Conservation (phyloP, 2,329 filamentous ascomycete species). For the Aaosphaeria arxii region DNA sequence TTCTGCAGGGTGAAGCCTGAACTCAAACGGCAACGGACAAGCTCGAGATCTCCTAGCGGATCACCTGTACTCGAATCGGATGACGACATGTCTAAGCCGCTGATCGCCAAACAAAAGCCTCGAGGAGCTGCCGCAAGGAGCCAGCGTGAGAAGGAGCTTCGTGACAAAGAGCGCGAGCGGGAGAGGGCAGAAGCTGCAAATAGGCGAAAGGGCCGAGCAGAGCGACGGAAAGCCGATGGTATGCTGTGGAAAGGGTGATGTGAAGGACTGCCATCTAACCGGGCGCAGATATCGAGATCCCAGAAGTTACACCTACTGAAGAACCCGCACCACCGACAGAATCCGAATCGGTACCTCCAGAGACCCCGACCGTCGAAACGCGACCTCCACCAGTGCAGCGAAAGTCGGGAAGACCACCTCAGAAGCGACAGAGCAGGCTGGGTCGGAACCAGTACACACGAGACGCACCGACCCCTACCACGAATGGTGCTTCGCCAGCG, state of each 20-base stretch:
- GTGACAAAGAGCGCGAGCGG: conserved; percentile 65
- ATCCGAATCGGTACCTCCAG: conserved; percentile 23
- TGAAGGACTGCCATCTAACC: conserved; percentile 14
- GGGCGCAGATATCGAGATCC: conserved; percentile 22
- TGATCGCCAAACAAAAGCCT: conserved; percentile 43
- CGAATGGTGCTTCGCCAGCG: conserved; percentile 33
- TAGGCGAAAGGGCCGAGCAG: conserved; percentile 78
- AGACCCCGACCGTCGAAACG: conserved; percentile 18
- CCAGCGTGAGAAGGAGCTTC: conserved; percentile 62
- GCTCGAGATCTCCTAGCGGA: conserved; percentile 44
- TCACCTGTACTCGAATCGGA: conserved; percentile 65
- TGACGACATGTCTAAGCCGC: conserved; percentile 56
- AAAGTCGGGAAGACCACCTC: conserved; percentile 32
- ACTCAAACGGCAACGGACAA: conserved; percentile 79
- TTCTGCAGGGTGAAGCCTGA: conserved; percentile 63
- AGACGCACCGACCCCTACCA: conserved; percentile 26
- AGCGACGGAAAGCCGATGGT: conserved; percentile 80
- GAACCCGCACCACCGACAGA: conserved; percentile 18
- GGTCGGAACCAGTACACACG: conserved; percentile 40
- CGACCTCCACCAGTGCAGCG: conserved; percentile 28
- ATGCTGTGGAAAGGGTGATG: conserved; percentile 22
- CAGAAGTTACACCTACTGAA: conserved; percentile 24
- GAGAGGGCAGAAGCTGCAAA: conserved; percentile 71
- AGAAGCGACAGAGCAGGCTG: conserved; percentile 29
- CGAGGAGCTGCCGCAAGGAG: conserved; percentile 45